phyloP scores from a whole-genome alignment of 75 land plant genomes.

The Pinus taeda region DNA sequence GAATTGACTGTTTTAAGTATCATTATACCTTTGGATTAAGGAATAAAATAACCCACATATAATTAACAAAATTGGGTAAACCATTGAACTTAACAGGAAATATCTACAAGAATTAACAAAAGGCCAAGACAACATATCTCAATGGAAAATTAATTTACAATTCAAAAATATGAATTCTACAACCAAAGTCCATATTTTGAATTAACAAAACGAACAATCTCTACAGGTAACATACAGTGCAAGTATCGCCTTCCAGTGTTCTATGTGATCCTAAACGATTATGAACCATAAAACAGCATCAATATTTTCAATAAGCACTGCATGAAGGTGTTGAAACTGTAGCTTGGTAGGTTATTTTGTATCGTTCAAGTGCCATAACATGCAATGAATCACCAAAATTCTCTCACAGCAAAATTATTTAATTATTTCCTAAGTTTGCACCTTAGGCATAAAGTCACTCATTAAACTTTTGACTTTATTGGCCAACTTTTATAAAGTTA shows the following conservation, averaged over 20 bases:
- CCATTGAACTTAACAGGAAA: background rate
- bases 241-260: background rate
- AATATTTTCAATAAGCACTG: background rate
- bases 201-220: background rate
- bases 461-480: too few relatives aligned
- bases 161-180: background rate
- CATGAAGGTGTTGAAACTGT: too few relatives aligned
- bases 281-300: background rate
- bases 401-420: too few relatives aligned
- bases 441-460: too few relatives aligned
- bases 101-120: background rate
- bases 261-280: background rate
- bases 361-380: too few relatives aligned
- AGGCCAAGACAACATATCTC: background rate
- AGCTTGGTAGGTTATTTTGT: too few relatives aligned
- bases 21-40: background rate
- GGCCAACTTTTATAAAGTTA: too few relatives aligned
- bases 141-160: background rate
- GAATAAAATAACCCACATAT: background rate
- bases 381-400: too few relatives aligned
- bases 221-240: background rate
- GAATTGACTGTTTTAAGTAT: background rate
- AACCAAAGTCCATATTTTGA: background rate
- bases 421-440: too few relatives aligned
- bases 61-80: background rate